Conservation (phyloP, 2,329 filamentous ascomycete species). For the Stagonosporopsis rhizophila region DNA sequence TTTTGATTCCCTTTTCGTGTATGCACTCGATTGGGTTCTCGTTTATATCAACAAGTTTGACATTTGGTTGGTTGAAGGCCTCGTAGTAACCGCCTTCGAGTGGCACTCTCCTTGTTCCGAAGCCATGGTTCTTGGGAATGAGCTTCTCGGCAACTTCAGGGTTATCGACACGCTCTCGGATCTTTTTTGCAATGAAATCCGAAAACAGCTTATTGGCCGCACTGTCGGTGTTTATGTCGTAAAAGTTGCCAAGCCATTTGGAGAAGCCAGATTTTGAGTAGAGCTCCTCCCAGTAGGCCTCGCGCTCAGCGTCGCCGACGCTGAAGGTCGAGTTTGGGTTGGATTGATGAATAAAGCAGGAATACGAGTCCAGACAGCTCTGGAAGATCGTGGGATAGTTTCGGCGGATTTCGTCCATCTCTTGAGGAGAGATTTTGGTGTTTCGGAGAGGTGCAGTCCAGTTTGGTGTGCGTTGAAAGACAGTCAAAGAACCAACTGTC, state of each 20-base stretch:
- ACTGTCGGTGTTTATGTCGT: slow-evolving; percentile 30
- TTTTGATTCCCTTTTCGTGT: slow-evolving; percentile 57
- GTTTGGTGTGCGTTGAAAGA: slow-evolving; percentile 69
- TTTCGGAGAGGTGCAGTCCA: slow-evolving; percentile 32
- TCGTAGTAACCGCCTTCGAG: slow-evolving; percentile 48
- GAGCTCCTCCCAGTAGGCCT: slow-evolving; percentile 27
- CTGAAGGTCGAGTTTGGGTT: slow-evolving; percentile 24
- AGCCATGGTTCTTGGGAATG: slow-evolving; percentile 47
- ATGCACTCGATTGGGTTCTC: slow-evolving; percentile 54
- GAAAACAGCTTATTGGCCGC: slow-evolving; percentile 36
- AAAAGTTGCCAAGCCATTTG: slow-evolving; percentile 28
- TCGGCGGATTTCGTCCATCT: slow-evolving; percentile 25
- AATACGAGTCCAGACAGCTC: slow-evolving; percentile 24
- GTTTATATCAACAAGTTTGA: slow-evolving; percentile 54
- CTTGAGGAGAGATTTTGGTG: slow-evolving; percentile 20
- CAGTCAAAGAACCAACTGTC: slow-evolving; percentile 56
- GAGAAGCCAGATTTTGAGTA: slow-evolving; percentile 29
- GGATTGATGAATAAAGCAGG: slow-evolving; percentile 25
- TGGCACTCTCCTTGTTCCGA: slow-evolving; percentile 34
- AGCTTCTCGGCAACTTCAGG: slow-evolving; percentile 53
- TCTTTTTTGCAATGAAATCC: slow-evolving; percentile 46
- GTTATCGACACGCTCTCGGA: slow-evolving; percentile 48
- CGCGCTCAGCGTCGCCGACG: slow-evolving; percentile 21
- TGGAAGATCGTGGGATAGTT: slow-evolving; percentile 27
- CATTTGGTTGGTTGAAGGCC: slow-evolving; percentile 53